Evolutionary conservation across 345 rosid species (phyloP), one percentile per base, ranked within the genome.

Genomic region (Odontarrhena argentea): DNA sequence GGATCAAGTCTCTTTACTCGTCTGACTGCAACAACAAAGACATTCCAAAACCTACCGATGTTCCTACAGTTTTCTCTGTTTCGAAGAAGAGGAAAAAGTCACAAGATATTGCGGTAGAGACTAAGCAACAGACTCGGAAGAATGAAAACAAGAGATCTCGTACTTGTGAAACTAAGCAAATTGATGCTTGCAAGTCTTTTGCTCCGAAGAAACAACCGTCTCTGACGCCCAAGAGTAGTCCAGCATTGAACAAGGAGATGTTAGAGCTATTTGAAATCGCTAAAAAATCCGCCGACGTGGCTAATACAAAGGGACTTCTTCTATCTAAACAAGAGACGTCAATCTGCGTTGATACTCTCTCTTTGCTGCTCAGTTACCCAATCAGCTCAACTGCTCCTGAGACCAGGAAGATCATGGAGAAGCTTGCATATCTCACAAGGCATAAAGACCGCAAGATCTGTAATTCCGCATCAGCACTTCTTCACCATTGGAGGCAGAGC

Each of bases 401-500:
- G 1, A 64, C 58, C 0, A 64, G 36, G 8, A 3, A 18, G 42
- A 14, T 65, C 18, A 65, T 52, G 50, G 28, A 40, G 15, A 65
- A 3, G 60, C 69, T 65, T 51, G n/a, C 3, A 0, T 2, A 8
- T 25, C 69, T 65, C 9, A 65, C 60, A 6, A 41, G 3, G 14
- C 50, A 64, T 40, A 64, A 51, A 40, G 59, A 51, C 15, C 59
- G 69, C 40, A 51, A 64, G 38, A 41, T 64, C 8, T 64, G 69
- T 40, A 51, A 40, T 2, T 25, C 59, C 0, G 69, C 69, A 38
- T 3, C 28, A 2, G 4, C 28, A 0, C 59, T 64, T 50, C 15
- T 51, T 40, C 30, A 47, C 1, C 69, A 37, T 26, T 64, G 69
- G 69, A 64, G 49, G 0, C 48, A 37, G 68, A 49, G 57, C 46